These are phyloP conservation scores for Solanum ossicruentum DNA, from an alignment of 257 asterid genomes.

Conservation along the genomic window DNA sequence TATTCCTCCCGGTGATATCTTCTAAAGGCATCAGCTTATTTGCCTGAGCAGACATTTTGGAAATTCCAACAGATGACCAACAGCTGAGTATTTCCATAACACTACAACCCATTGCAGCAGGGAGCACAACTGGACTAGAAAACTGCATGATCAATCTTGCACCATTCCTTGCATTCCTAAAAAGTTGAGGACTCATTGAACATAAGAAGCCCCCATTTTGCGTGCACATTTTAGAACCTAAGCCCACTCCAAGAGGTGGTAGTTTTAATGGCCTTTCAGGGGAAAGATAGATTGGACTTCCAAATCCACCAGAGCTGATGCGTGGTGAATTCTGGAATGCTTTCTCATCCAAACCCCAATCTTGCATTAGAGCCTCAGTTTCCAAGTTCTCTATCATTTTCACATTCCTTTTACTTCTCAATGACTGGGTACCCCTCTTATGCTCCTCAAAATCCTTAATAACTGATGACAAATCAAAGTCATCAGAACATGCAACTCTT, in stretches of 20 bases:
- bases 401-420: slow-evolving; percentile 43
- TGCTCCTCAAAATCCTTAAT: slow-evolving; percentile 28
- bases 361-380: slow-evolving; percentile 62
- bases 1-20: slow-evolving; percentile 62
- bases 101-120: slow-evolving; percentile 46
- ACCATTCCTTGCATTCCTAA: slow-evolving; percentile 48
- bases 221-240: slow-evolving; percentile 43
- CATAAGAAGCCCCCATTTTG: slow-evolving; percentile 44
- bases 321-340: slow-evolving; percentile 49
- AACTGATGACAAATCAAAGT: slow-evolving; percentile 43
- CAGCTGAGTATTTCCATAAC: slow-evolving; percentile 38
- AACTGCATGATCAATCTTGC: slow-evolving; percentile 67
- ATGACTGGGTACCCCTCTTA: slow-evolving; percentile 14
- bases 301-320: slow-evolving; percentile 60
- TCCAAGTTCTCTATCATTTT: slow-evolving; percentile 66
- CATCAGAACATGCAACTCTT: slow-evolving; percentile 26
- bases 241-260: slow-evolving; percentile 52
- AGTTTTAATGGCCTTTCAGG: slow-evolving; percentile 34
- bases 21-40: slow-evolving; percentile 61
- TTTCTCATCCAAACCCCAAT: slow-evolving; percentile 65
- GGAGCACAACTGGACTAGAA: slow-evolving; percentile 61
- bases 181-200: slow-evolving; percentile 61
- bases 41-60: slow-evolving; percentile 42
- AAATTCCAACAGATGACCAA: slow-evolving; percentile 69
- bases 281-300: slow-evolving; percentile 72